phyloP scores from a whole-genome alignment of 495 filamentous ascomycete genomes.

The Penicillium steckii region DNA sequence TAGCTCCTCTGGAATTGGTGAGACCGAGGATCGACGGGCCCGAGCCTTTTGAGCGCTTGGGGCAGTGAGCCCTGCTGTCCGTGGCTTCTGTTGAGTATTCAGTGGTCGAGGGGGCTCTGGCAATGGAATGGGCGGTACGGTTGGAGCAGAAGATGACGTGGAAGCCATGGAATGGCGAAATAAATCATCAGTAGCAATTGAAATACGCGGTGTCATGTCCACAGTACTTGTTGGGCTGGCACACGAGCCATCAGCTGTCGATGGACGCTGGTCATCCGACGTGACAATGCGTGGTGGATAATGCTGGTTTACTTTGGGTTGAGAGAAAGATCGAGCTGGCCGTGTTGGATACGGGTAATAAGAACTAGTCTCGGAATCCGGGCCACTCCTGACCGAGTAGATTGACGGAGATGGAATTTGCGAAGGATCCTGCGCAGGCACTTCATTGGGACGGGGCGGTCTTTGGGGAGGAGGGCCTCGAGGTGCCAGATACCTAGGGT shows the following conservation, averaged over 20 bases:
- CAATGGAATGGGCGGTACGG: conserved; percentile 33
- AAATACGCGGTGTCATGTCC: conserved; percentile 27
- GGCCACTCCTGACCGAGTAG: conserved; percentile 51
- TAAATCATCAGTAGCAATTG: conserved; percentile 32
- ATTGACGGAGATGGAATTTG: conserved; percentile 37
- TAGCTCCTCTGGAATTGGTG: conserved; percentile 85
- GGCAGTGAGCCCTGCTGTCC: conserved; percentile 29
- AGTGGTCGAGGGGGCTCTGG: conserved; percentile 16
- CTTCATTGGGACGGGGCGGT: conserved; percentile 57
- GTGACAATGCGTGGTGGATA: no score
- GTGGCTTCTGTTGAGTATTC: conserved; percentile 9
- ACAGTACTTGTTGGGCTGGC: conserved; percentile 31
- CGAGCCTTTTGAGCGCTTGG: conserved; percentile 15
- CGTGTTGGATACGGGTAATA: conserved; percentile 45
- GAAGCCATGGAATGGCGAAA: conserved; percentile 37
- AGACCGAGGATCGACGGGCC: conserved; percentile 68
- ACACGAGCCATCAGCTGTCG: conserved; percentile 31
- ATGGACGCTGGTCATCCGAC: no score
- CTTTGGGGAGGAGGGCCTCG: conserved; percentile 62
- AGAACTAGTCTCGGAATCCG: conserved; percentile 46
- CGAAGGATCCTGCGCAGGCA: conserved; percentile 14
- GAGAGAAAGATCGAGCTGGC: conserved; percentile 50
- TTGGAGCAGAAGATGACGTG: conserved; percentile 41
- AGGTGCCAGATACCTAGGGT: conserved; percentile 43
- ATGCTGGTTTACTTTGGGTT: conserved; percentile 37